phyloP scores from a whole-genome alignment of 345 rosid genomes.

The Fremontodendron californicum region DNA sequence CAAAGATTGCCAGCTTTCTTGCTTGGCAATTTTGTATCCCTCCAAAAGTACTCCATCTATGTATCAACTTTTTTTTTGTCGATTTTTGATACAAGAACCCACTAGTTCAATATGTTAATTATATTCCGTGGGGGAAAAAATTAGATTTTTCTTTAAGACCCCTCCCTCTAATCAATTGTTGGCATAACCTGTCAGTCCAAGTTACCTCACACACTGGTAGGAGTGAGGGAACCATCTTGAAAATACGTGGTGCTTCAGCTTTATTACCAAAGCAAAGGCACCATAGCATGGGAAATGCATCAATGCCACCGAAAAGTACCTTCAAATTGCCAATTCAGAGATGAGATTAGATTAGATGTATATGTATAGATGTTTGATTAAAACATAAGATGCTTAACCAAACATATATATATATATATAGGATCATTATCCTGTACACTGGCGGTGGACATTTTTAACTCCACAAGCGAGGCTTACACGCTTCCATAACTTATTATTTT shows the following conservation, averaged over 20 bases:
- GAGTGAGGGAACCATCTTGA: slow-evolving; percentile 70
- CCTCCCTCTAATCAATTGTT: not conserved
- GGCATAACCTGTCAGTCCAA: not conserved
- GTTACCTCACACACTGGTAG: slow-evolving; percentile 41
- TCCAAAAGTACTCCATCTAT: slow-evolving; percentile 22
- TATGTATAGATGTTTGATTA: not conserved
- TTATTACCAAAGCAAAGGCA: slow-evolving; percentile 49
- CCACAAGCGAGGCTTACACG: no score
- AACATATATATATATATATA: no score
- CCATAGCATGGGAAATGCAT: slow-evolving; percentile 92
- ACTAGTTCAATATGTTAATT: not conserved
- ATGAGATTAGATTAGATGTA: not conserved
- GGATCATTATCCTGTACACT: no score
- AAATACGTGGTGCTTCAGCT: slow-evolving; percentile 58
- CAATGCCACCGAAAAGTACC: slow-evolving; percentile 79
- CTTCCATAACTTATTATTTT: no score
- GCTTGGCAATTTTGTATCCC: slow-evolving; percentile 10
- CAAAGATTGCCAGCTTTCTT: slow-evolving; percentile 7
- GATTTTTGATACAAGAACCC: not conserved
- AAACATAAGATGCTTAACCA: not conserved
- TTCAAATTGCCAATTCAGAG: slow-evolving; percentile 25
- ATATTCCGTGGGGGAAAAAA: not conserved
- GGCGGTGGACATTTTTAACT: no score
- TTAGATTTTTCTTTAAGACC: not conserved
- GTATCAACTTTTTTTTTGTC: not conserved